Conservation (phyloP, 768 basidiomycete species). For the Mycena filopes region DNA sequence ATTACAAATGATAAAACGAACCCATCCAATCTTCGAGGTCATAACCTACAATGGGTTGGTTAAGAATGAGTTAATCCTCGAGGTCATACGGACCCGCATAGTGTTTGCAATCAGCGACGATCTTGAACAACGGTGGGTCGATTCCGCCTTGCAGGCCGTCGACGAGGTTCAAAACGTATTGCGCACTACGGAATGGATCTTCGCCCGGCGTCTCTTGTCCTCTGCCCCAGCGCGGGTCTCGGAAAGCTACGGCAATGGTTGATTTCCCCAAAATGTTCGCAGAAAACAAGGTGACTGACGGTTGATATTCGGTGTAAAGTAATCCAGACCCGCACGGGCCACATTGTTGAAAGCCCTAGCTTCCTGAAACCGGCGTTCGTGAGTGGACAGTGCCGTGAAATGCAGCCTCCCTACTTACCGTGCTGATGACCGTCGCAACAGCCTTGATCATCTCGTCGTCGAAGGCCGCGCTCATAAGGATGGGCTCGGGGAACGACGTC, state of each 20-base stretch:
- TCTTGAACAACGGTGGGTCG: conserved; percentile 62
- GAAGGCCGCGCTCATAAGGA: conserved; percentile 64
- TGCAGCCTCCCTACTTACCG: too few relatives aligned
- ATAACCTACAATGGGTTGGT: too few relatives aligned
- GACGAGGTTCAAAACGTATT: conserved; percentile 65
- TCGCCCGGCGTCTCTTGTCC: conserved; percentile 73
- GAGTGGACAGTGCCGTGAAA: too few relatives aligned
- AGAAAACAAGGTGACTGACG: conserved; percentile 21
- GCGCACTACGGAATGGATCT: conserved; percentile 62
- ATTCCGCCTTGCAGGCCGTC: conserved; percentile 68
- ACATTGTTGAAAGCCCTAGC: conserved; percentile 68
- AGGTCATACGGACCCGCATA: conserved; percentile 69
- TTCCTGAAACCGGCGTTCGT: too few relatives aligned
- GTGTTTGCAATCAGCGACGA: conserved; percentile 70
- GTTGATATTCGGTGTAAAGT: conserved; percentile 67
- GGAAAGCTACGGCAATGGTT: conserved; percentile 54
- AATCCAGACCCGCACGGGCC: conserved; percentile 60
- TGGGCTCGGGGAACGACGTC: conserved; percentile 69
- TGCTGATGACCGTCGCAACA: conserved; percentile 63
- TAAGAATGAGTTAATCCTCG: too few relatives aligned
- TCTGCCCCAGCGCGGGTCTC: conserved; percentile 71
- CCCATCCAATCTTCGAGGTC: too few relatives aligned
- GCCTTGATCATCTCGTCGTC: conserved; percentile 62
- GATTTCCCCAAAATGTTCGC: not conserved
- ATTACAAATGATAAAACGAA: too few relatives aligned